Base-by-base conservation (phyloP, 352 stramenopile species). In the Phytophthora uliginosa region DNA sequence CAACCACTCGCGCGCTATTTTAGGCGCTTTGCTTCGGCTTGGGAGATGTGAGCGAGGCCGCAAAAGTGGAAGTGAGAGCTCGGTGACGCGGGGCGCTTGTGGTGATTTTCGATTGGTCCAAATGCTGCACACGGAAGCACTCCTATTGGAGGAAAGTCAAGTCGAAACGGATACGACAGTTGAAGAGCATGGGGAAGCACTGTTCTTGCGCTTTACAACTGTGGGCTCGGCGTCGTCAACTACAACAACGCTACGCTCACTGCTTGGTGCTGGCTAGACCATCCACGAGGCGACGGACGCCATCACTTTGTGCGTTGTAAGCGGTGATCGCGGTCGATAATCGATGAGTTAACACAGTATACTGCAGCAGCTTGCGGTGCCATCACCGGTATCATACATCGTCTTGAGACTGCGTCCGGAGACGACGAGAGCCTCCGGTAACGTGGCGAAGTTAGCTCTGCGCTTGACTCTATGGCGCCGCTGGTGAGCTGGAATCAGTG, bases 31-130 rank as follows among this genome's bases (percentile, higher is more conserved):
- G 48, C 52, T 68, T 40, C 61, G 47, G 22, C 31, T 50, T 31
- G 38, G 26, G 58, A 54, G 70, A 59, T 61, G 63, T 79, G 63
- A 53, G 63, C 64, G 53, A 65, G 55, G 31, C 52, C 56, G 72
- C 74, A 81, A 85, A 82, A 85, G 69, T 77, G 65, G 70, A 85
- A 85, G 72, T 85, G 78, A 83, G 71, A 31, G 65, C 63, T 22
- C 10, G 28, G 18, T 22, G 2, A 33, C 18, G 18, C 2, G 42
- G 48, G 24, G 38, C 28, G 45, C 24, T 53, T 3, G 20, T 4
- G 18, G 20, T 10, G 48, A 0, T 0, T 7, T 47, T 1, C 36
- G 26, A 81, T 81, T 81, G 57, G 74, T 65, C 38, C 42, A 78
- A 81, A 78, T 59, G 4, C 22, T 0, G 5, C 18, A 4, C 0